Evolutionary conservation across 345 rosid genomes (phyloP), one percentile per base, ranked within the genome.

Genomic region (Citrus sinensis): DNA sequence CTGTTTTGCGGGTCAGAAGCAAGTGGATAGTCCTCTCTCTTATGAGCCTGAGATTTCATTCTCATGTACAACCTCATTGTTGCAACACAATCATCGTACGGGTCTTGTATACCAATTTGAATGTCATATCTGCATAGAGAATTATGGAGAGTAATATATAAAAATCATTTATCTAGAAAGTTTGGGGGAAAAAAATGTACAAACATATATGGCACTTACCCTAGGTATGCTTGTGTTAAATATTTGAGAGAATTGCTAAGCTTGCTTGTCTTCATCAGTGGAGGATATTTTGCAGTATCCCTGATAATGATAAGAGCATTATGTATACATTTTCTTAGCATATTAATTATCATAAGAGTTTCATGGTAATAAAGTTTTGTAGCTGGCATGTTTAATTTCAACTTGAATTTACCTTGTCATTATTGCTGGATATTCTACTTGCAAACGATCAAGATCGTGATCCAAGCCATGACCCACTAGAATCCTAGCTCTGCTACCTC

Each of bases 241-340:
- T 93, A 89, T 81, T 88, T 95, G 76, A 95, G 96, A 63, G 99
- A 87, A 85, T 95, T 91, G 88, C 94, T 92, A 67, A 95, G 98
- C 90, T 91, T 92, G 94, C 94, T 93, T 75, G 99, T 91, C 83
- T 93, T 95, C 99, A 95, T 86, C 81, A 95, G 78, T 8, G 99
- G 98, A 51, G 98, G 98, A 56, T 93, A 92, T 79, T 90, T 86
- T 24, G 98, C 92, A 16, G 92, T 89, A 75, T 95, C 98, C 88
- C 99, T 95, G 80, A 80, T 5, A 56, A 30, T n/a, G 20, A 22
- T 29, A 37, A 25, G 27, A 25, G 27, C 40, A 69, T 6, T 9
- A 11, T 3, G 51, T 5, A 1, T 54, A 54, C 8, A 54, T 16
- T 54, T 54, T 16, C 58, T 54, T 54, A 17, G 22, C 22, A 54